Evolutionary conservation across 306 rosid species (phyloP).

Genomic region (Clitoria ternatea): DNA sequence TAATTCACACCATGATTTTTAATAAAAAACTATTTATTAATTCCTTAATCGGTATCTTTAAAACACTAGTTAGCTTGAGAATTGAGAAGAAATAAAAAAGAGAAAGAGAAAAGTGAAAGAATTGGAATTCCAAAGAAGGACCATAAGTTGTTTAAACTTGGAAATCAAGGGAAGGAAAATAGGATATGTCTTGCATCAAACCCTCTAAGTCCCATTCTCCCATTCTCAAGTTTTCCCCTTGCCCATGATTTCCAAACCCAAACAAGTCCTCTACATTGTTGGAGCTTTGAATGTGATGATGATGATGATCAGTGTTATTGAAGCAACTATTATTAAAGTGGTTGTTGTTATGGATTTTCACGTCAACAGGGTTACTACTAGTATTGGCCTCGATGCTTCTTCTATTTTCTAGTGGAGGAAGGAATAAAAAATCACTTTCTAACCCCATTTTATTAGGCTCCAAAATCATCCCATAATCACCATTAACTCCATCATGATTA

Average conservation of each 20-base stretch:
- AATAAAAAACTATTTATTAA: not conserved
- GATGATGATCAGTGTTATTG: conserved; percentile 43
- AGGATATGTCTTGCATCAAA: conserved; percentile 77
- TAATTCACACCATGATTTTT: not conserved
- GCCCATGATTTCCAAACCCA: conserved; percentile 52
- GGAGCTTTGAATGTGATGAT: conserved; percentile 34
- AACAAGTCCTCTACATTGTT: conserved; percentile 42
- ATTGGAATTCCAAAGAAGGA: not conserved
- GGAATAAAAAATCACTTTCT: conserved; percentile 48
- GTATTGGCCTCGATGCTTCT: conserved; percentile 41
- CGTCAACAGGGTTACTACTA: conserved; percentile 27
- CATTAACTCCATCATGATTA: conserved; percentile 30
- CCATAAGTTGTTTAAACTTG: conserved; percentile 28
- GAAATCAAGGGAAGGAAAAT: conserved; percentile 73
- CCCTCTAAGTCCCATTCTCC: conserved; percentile 93
- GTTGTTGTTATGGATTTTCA: conserved; percentile 45
- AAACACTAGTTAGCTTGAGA: not conserved
- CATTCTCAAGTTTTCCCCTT: conserved; percentile 57
- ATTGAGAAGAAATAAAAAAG: not conserved
- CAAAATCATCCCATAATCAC: conserved; percentile 43
- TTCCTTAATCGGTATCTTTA: not conserved
- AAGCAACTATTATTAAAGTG: conserved; percentile 60
- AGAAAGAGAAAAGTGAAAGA: not conserved
- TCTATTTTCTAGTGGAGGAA: conserved; percentile 60
- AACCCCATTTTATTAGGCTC: conserved; percentile 44